These are phyloP conservation scores for Priceomyces haplophilus DNA, from an alignment of 805 yeast species.

Conservation along the genomic window DNA sequence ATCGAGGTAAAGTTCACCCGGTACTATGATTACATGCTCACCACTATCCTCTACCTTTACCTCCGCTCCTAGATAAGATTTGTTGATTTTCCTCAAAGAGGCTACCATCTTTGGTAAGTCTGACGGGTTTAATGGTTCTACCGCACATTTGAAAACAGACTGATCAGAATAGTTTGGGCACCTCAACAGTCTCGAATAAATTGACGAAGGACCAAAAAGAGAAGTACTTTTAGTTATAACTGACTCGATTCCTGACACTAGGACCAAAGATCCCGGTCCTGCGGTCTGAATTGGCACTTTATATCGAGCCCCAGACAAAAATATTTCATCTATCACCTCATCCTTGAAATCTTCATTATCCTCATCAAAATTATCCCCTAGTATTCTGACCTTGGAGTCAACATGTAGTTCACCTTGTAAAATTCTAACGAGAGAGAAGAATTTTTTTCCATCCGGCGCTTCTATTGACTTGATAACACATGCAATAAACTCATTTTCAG, in stretches of 20 bases:
- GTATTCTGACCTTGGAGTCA: slow-evolving; percentile 48
- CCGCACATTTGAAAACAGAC: slow-evolving; percentile 75
- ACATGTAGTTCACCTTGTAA: slow-evolving; percentile 54
- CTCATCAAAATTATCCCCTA: slow-evolving; percentile 52
- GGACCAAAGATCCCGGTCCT: slow-evolving; percentile 63
- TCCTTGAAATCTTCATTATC: slow-evolving; percentile 52
- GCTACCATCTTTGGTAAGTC: slow-evolving; percentile 71
- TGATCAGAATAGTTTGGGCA: slow-evolving; percentile 44
- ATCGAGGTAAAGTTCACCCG: slow-evolving; percentile 88
- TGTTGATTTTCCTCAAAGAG: slow-evolving; percentile 62
- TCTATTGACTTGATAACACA: slow-evolving; percentile 52
- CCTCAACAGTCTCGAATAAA: slow-evolving; percentile 25
- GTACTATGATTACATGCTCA: slow-evolving; percentile 73
- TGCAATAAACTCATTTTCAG: slow-evolving; percentile 14
- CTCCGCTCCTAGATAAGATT: slow-evolving; percentile 61
- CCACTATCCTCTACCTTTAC: slow-evolving; percentile 86
- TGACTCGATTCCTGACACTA: slow-evolving; percentile 62
- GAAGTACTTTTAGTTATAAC: slow-evolving; percentile 61
- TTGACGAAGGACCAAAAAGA: slow-evolving; percentile 32
- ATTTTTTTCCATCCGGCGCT: slow-evolving; percentile 48
- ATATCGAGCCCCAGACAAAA: slow-evolving; percentile 70
- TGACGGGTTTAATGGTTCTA: slow-evolving; percentile 77
- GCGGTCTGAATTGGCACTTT: slow-evolving; percentile 51
- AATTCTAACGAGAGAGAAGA: slow-evolving; percentile 60
- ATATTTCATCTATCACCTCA: slow-evolving; percentile 42